A percentile compares a stretch with the other conserved stretches of the same genome.
phyloP scores from a whole-genome alignment of 2,329 filamentous ascomycete species.

The Uncinocarpus reesii region DNA sequence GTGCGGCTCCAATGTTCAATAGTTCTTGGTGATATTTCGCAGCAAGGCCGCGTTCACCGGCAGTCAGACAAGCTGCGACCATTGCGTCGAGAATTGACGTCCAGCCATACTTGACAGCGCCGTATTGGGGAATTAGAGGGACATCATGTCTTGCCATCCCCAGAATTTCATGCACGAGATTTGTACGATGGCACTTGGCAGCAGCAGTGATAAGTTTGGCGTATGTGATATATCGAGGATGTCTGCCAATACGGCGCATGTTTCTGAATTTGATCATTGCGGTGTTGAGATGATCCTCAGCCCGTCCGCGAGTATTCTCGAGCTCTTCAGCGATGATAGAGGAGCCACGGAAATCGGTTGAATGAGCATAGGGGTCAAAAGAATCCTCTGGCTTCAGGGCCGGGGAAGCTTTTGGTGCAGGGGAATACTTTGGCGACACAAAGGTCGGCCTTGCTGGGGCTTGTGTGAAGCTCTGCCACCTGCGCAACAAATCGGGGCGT shows the following conservation, averaged over 20 bases:
- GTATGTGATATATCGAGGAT: slow-evolving; percentile 92
- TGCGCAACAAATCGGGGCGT: slow-evolving; percentile 39
- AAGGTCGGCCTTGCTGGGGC: slow-evolving; percentile 29
- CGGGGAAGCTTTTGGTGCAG: slow-evolving; percentile 37
- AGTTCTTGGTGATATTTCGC: slow-evolving; percentile 86
- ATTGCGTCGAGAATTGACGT: slow-evolving; percentile 92
- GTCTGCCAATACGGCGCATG: slow-evolving; percentile 81
- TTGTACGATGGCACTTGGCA: slow-evolving; percentile 71
- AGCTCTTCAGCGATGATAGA: slow-evolving; percentile 81
- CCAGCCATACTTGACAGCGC: slow-evolving; percentile 88
- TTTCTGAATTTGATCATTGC: slow-evolving; percentile 77
- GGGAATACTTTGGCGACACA: slow-evolving; percentile 31
- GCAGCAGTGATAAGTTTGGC: slow-evolving; percentile 88
- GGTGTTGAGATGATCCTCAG: slow-evolving; percentile 64
- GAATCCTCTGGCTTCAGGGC: slow-evolving; percentile 60
- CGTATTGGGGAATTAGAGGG: slow-evolving; percentile 71
- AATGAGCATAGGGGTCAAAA: slow-evolving; percentile 82
- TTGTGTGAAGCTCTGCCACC: slow-evolving; percentile 49
- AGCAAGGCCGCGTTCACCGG: slow-evolving; percentile 69
- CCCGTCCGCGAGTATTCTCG: slow-evolving; percentile 65
- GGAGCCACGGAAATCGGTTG: slow-evolving; percentile 87
- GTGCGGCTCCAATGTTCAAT: slow-evolving; percentile 77
- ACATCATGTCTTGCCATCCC: slow-evolving; percentile 83
- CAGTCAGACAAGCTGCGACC: slow-evolving; percentile 80
- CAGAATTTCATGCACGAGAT: slow-evolving; percentile 74